Conservation (phyloP, 2,329 filamentous ascomycete species). For the Penicillium sp. region DNA sequence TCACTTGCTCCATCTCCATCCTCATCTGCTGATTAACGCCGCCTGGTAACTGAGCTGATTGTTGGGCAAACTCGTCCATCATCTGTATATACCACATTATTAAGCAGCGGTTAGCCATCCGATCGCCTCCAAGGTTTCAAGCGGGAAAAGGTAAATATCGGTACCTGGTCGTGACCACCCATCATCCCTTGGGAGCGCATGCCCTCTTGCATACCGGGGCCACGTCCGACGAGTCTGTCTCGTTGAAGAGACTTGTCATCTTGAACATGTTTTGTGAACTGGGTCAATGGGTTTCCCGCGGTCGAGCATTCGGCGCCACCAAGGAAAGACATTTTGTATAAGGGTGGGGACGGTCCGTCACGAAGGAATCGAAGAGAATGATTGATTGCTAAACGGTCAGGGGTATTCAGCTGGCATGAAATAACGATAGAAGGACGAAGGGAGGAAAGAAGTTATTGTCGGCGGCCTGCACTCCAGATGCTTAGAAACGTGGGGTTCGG, state of each 20-base stretch:
- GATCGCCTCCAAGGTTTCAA: neutral
- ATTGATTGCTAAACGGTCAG: neutral
- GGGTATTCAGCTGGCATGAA: constrained; percentile 7
- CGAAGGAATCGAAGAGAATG: neutral
- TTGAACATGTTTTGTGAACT: constrained; percentile 96
- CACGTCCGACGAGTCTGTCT: constrained; percentile 80
- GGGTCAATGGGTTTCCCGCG: constrained; percentile 91
- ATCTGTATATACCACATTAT: constrained; percentile 60
- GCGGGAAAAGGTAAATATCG: neutral
- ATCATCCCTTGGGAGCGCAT: constrained; percentile 75
- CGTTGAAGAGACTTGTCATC: constrained; percentile 95
- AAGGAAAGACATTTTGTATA: constrained; percentile 81
- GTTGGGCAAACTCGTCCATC: constrained; percentile 92
- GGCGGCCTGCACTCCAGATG: constrained; percentile 17
- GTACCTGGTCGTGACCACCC: constrained; percentile 74
- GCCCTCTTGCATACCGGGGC: constrained; percentile 72
- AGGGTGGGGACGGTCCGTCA: neutral
- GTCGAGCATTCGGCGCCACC: constrained; percentile 97
- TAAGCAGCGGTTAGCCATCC: constrained; percentile 31
- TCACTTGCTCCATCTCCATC: constrained; percentile 69
- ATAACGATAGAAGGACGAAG: constrained; percentile 12
- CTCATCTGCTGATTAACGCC: constrained; percentile 55
- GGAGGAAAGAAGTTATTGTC: constrained; percentile 11
- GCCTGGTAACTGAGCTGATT: constrained; percentile 66
- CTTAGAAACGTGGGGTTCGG: constrained; percentile 31